phyloP scores from a whole-genome alignment of 345 rosid species.

The Bruguiera sexangula region DNA sequence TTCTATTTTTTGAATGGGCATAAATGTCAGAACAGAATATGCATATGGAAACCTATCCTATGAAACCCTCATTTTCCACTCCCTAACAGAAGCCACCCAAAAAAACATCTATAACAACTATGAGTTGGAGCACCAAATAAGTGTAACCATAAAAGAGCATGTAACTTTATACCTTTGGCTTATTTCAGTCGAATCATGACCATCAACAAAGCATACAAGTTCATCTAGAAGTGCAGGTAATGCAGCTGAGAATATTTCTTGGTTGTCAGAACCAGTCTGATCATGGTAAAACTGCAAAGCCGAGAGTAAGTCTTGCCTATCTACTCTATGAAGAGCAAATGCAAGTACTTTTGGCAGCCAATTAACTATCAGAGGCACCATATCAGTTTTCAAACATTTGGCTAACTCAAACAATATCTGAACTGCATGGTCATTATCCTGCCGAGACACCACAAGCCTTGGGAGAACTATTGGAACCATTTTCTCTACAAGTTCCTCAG shows the following conservation, averaged over 20 bases:
- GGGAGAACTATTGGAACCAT: constrained; percentile 89
- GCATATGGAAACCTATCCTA: no score
- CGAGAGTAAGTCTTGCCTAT: constrained; percentile 57
- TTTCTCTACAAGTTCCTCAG: constrained; percentile 59
- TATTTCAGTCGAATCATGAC: constrained; percentile 65
- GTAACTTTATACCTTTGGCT: constrained; percentile 52
- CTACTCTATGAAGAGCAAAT: constrained; percentile 72
- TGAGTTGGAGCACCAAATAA: no score
- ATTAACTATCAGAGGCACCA: constrained; percentile 70
- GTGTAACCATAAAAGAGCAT: not conserved
- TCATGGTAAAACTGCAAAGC: constrained; percentile 78
- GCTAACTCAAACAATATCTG: constrained; percentile 61
- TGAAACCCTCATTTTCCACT: no score
- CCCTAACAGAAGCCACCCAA: no score
- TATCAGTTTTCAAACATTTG: constrained; percentile 61
- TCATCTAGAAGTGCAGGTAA: constrained; percentile 91
- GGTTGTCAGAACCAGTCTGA: constrained; percentile 77
- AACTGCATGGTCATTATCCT: constrained; percentile 58
- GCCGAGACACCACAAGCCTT: constrained; percentile 80
- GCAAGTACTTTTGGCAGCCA: constrained; percentile 96
- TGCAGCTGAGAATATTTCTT: constrained; percentile 90
- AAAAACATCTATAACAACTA: no score
- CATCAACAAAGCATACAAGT: constrained; percentile 82
- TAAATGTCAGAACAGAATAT: no score
- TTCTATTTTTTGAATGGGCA: no score